These are phyloP conservation scores for Phyllosticta ampelicida DNA, from an alignment of 2,329 filamentous ascomycete species.

Conservation along the genomic window DNA sequence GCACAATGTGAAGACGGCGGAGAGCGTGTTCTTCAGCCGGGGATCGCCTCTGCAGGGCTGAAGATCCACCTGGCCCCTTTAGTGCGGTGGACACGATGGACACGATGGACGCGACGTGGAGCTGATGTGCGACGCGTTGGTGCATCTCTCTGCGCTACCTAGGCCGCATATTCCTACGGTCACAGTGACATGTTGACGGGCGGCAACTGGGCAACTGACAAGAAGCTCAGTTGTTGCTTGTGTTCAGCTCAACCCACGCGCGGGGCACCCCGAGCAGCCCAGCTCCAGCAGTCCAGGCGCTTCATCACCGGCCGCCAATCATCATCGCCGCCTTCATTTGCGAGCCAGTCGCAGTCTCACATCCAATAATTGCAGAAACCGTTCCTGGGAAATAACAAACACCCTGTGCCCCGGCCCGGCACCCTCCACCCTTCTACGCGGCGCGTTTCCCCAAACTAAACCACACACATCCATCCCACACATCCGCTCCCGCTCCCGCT, in stretches of 20 bases:
- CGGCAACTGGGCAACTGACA: neutral
- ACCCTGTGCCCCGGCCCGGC: slow-evolving; percentile 6
- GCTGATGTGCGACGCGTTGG: slow-evolving; percentile 3
- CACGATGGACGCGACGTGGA: slow-evolving; percentile 6
- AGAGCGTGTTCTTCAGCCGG: neutral
- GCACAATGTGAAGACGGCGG: neutral
- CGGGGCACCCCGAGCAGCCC: too few species aligned
- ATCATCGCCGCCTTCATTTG: neutral
- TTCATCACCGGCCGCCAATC: neutral
- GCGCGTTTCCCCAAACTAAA: slow-evolving; percentile 21
- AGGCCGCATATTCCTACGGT: too few species aligned
- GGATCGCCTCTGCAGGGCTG: slow-evolving; percentile 7
- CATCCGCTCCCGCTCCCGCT: neutral
- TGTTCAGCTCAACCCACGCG: too few species aligned
- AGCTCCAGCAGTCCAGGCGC: too few species aligned
- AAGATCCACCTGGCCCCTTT: slow-evolving; percentile 8
- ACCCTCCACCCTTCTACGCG: slow-evolving; percentile 17
- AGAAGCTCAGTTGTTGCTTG: too few species aligned
- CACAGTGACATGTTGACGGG: too few species aligned
- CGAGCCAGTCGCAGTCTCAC: neutral
- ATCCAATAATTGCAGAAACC: neutral
- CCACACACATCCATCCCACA: too few species aligned
- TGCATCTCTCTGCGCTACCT: too few species aligned
- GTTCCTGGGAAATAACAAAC: neutral
- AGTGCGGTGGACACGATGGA: slow-evolving; percentile 8